Conservation (phyloP, 129 eudicot species). For the Chrysanthemum makinoi region DNA sequence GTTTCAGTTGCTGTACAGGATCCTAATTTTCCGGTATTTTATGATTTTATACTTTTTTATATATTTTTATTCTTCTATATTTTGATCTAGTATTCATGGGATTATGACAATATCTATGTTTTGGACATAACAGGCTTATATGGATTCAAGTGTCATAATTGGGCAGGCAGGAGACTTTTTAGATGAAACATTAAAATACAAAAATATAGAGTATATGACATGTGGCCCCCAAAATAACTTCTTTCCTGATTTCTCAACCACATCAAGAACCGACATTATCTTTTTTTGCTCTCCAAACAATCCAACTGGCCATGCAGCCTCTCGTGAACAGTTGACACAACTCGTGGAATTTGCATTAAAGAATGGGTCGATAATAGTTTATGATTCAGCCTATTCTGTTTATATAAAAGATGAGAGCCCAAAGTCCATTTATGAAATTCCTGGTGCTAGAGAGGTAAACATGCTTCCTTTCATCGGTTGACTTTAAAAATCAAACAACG, state of each 20-base stretch:
- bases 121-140: constrained; percentile 60
- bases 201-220: constrained; percentile 75
- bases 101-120: constrained; percentile 17
- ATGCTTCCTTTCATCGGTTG: constrained; percentile 7
- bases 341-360: constrained; percentile 68
- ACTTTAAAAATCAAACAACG: not conserved
- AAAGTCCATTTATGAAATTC: constrained; percentile 82
- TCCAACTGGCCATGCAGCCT: constrained; percentile 88
- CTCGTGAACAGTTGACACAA: constrained; percentile 53
- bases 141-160: constrained; percentile 91
- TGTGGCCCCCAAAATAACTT: constrained; percentile 67
- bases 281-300: constrained; percentile 95
- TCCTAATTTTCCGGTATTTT: constrained; percentile 78
- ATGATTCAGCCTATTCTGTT: constrained; percentile 82
- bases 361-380: constrained; percentile 84
- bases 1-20: constrained; percentile 87
- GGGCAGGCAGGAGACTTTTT: constrained; percentile 77
- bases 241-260: constrained; percentile 69
- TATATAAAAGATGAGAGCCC: constrained; percentile 75
- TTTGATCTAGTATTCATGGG: not conserved
- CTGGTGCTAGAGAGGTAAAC: constrained; percentile 80
- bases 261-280: constrained; percentile 72
- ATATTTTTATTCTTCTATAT: not conserved
- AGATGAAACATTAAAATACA: constrained; percentile 52
- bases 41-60: not conserved